Evolutionary conservation across 78 protist species (phyloP).

Genomic region (Emiliania huxleyi): DNA sequence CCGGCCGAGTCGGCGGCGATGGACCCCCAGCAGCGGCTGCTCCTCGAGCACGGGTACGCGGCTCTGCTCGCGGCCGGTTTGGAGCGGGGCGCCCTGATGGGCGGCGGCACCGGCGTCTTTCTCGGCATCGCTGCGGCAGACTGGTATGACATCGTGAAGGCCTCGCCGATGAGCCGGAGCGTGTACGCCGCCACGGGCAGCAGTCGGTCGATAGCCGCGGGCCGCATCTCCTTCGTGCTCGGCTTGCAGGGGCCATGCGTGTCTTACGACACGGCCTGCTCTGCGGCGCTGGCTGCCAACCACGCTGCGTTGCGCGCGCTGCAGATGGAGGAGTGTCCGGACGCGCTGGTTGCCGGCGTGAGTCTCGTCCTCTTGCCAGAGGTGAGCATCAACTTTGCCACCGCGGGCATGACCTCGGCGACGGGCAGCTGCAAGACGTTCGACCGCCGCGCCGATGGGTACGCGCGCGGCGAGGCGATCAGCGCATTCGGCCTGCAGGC

Average conservation of each 20-base stretch:
- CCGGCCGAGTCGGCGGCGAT: conserved; percentile 21
- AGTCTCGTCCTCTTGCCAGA: background rate
- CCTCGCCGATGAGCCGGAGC: too few relatives aligned
- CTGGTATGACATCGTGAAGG: too few relatives aligned
- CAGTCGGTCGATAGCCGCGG: background rate
- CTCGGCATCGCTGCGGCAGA: background rate
- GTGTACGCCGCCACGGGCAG: background rate
- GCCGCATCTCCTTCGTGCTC: conserved; percentile 70
- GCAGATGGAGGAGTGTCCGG: background rate
- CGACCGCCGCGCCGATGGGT: background rate
- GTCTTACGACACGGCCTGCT: conserved; percentile 61
- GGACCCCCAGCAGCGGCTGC: conserved; percentile 43
- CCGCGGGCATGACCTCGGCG: background rate
- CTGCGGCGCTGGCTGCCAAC: background rate
- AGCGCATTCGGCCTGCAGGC: background rate
- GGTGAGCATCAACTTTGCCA: background rate
- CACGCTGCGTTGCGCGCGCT: background rate
- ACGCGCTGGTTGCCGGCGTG: background rate
- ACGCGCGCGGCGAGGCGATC: background rate
- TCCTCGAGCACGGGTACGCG: background rate
- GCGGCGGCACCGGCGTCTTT: background rate
- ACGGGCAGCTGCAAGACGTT: background rate
- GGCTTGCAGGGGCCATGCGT: conserved; percentile 79
- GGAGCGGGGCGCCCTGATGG: background rate
- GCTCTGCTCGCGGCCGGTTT: background rate